Percentiles rank a stretch among this genome's conserved stretches.
phyloP scores from a whole-genome alignment of 169 alveolate genomes.

The Sarcocystis neurona region DNA sequence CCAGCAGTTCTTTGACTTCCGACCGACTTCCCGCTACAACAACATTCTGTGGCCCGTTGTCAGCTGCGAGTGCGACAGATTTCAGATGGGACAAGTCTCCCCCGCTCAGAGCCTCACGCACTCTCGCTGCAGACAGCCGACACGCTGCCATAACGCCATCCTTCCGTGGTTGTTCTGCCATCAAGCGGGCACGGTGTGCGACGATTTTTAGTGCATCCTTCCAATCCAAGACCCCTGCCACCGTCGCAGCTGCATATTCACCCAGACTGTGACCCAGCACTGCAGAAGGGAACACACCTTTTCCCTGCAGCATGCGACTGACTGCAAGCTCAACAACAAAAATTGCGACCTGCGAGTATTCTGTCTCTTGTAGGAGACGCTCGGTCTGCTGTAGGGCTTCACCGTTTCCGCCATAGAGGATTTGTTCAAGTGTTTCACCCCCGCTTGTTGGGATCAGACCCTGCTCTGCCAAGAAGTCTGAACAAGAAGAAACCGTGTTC shows the following conservation, averaged over 20 bases:
- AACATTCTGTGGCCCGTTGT: constrained; percentile 71
- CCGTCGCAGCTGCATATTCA: constrained; percentile 76
- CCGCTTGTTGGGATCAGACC: constrained; percentile 25
- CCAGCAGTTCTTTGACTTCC: constrained; percentile 56
- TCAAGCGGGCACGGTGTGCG: constrained; percentile 32
- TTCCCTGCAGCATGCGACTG: constrained; percentile 64
- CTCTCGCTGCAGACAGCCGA: constrained; percentile 37
- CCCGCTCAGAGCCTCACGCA: constrained; percentile 27
- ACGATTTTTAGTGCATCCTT: constrained; percentile 56
- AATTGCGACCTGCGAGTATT: constrained; percentile 72
- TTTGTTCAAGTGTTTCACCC: constrained; percentile 46
- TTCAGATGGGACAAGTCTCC: constrained; percentile 13
- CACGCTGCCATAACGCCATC: constrained; percentile 63
- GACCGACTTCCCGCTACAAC: constrained; percentile 70
- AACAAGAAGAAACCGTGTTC: constrained; percentile 50
- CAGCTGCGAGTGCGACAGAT: constrained; percentile 65
- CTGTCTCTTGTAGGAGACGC: constrained; percentile 17
- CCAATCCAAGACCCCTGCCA: constrained; percentile 66
- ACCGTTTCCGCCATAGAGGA: constrained; percentile 45
- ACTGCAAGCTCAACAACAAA: constrained; percentile 72
- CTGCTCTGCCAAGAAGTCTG: constrained; percentile 16
- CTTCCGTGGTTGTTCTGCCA: constrained; percentile 13
- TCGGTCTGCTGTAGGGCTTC: background rate
- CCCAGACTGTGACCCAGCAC: constrained; percentile 78
- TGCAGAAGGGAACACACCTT: constrained; percentile 71